Evolutionary conservation across 805 yeast species (phyloP).

Genomic region (Metschnikowia cerradonensis): DNA sequence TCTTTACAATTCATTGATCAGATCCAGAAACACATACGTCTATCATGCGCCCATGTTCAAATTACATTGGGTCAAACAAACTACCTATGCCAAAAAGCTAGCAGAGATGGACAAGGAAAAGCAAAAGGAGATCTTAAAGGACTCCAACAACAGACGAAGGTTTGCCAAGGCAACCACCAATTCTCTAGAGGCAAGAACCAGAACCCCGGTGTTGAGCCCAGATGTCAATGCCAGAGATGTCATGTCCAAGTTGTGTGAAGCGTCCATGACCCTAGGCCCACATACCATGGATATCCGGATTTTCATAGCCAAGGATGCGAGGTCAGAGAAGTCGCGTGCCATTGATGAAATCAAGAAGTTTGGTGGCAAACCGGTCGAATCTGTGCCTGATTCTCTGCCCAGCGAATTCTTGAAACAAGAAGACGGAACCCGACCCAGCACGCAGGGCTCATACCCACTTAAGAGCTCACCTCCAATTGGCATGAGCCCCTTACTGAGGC

Average conservation of each 20-base stretch:
- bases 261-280: conserved; percentile 71
- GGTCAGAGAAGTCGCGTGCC: conserved; percentile 46
- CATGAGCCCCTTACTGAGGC: not conserved
- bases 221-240: conserved; percentile 66
- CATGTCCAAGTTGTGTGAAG: conserved; percentile 85
- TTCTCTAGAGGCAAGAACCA: conserved; percentile 17
- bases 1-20: conserved; percentile 63
- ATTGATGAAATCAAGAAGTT: conserved; percentile 19
- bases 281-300: conserved; percentile 74
- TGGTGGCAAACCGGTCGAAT: conserved; percentile 3
- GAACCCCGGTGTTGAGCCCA: conserved; percentile 34
- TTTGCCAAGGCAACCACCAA: conserved; percentile 19
- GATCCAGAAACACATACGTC: conserved; percentile 56
- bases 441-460: not conserved
- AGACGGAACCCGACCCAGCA: too few species aligned
- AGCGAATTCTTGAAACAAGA: not conserved
- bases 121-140: conserved; percentile 16
- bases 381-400: not conserved
- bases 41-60: conserved; percentile 70
- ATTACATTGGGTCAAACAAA: conserved; percentile 75
- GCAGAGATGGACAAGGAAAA: conserved; percentile 32
- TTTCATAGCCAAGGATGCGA: conserved; percentile 82
- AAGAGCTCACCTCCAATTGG: not conserved
- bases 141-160: conserved; percentile 14
- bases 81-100: conserved; percentile 47